Conservation (phyloP, 768 basidiomycete genomes). For the Xerocomellus intermedius region DNA sequence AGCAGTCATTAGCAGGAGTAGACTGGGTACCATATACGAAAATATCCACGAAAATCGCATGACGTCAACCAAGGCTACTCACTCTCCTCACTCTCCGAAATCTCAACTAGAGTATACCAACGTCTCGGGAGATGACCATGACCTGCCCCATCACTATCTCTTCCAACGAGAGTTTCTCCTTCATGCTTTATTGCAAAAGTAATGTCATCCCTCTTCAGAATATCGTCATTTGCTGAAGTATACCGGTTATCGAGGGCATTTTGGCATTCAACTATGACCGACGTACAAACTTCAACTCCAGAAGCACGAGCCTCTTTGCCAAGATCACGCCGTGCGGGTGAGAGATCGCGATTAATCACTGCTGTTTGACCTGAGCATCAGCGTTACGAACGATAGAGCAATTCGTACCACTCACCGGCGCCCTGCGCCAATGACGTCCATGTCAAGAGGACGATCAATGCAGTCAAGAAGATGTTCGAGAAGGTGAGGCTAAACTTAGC, state of each 20-base stretch:
- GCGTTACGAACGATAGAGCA: background rate
- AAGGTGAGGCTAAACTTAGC: background rate
- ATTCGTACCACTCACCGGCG: constrained; percentile 4
- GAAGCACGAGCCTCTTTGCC: background rate
- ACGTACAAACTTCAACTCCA: constrained; percentile 3
- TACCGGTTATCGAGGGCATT: background rate
- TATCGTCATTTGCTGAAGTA: background rate
- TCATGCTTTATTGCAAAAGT: background rate
- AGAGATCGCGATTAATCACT: constrained; percentile 3
- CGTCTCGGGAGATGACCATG: background rate
- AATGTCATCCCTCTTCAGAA: background rate
- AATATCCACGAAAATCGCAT: background rate
- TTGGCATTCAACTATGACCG: background rate
- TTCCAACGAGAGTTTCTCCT: background rate
- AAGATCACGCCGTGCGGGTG: background rate
- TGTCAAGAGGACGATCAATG: constrained; percentile 1
- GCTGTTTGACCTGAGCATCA: background rate
- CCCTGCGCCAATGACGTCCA: constrained; percentile 5
- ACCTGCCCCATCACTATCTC: background rate
- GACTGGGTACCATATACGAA: background rate
- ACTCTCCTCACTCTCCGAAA: background rate
- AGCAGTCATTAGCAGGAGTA: background rate
- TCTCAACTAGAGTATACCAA: constrained; percentile 8
- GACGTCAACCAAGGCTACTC: background rate
- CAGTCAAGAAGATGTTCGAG: background rate